These are phyloP conservation scores for Colletotrichum eremochloae DNA, from an alignment of 2,329 filamentous ascomycete genomes.

Conservation along the genomic window DNA sequence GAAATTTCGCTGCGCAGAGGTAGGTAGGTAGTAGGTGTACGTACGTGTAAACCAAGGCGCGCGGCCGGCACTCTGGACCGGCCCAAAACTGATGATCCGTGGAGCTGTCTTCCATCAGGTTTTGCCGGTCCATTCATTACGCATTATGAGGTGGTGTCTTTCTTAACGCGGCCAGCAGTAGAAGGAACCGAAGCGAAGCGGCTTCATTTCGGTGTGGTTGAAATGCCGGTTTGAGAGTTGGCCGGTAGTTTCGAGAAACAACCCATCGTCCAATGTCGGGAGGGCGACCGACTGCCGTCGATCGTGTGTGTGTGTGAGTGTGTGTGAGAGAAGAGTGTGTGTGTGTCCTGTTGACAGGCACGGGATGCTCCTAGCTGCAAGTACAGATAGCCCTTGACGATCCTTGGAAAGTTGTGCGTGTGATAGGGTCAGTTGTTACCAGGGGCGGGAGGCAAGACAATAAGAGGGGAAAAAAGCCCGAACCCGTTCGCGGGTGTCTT, in stretches of 20 bases:
- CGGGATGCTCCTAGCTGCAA: background rate
- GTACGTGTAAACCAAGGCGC: too few relatives aligned
- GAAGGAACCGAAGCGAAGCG: background rate
- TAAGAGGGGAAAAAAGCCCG: slow-evolving; percentile 3
- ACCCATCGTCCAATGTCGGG: slow-evolving; percentile 32
- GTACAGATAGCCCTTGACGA: slow-evolving; percentile 10
- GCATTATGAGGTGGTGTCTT: too few relatives aligned
- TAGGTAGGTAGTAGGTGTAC: too few relatives aligned
- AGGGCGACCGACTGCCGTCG: slow-evolving; percentile 14
- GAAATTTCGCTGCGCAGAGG: slow-evolving; percentile 24
- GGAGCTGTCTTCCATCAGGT: slow-evolving; percentile 20
- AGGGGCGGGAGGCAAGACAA: slow-evolving; percentile 19
- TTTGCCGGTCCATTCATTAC: too few relatives aligned
- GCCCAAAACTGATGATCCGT: slow-evolving; percentile 34
- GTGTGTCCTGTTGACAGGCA: slow-evolving; percentile 23
- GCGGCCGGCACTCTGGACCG: slow-evolving; percentile 16
- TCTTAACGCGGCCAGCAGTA: too few relatives aligned
- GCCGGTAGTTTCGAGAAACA: slow-evolving; percentile 12
- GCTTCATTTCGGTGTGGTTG: slow-evolving; percentile 1
- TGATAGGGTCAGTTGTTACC: slow-evolving; percentile 27
- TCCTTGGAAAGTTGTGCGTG: slow-evolving; percentile 23
- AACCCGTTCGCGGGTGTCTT: slow-evolving; percentile 20
- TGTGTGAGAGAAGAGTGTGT: background rate
- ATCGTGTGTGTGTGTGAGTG: slow-evolving; percentile 11
- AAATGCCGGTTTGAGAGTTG: slow-evolving; percentile 17